A percentile compares a stretch with the other conserved stretches of the same genome.
phyloP scores from a whole-genome alignment of 78 protist genomes.

The Protostelium mycophagum region DNA sequence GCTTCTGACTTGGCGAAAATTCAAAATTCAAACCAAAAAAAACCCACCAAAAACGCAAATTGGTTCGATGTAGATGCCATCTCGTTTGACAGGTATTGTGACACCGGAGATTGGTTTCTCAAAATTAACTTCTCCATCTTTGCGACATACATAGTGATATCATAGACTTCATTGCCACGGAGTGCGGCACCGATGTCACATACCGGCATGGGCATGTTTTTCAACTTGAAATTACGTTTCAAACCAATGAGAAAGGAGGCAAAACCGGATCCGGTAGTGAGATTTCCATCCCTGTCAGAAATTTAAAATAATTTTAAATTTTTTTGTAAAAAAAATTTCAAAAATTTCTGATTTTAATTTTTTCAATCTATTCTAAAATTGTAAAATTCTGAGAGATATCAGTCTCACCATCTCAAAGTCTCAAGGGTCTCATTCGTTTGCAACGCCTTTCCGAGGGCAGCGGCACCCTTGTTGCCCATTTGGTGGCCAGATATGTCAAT shows the following conservation, averaged over 20 bases:
- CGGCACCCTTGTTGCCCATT: constrained; percentile 70
- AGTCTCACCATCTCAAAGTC: constrained; percentile 39
- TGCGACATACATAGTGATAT: background rate
- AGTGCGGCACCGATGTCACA: constrained; percentile 38
- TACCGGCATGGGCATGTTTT: constrained; percentile 48
- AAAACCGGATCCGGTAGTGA: constrained; percentile 31
- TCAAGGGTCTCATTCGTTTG: constrained; percentile 55
- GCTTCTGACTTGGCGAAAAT: too few relatives aligned
- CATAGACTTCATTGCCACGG: constrained; percentile 17
- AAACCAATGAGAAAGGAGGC: constrained; percentile 44
- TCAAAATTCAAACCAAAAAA: background rate
- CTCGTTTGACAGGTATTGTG: background rate
- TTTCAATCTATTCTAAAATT: background rate
- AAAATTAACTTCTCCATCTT: constrained; percentile 50
- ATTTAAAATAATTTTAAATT: too few relatives aligned
- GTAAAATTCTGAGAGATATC: background rate
- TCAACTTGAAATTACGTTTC: constrained; percentile 41
- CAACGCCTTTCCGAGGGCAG: constrained; percentile 63
- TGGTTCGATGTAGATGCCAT: background rate
- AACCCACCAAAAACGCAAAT: background rate
- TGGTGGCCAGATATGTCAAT: constrained; percentile 60
- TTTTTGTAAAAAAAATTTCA: too few relatives aligned
- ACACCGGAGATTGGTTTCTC: constrained; percentile 50
- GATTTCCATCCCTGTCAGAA: constrained; percentile 38
- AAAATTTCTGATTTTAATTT: too few relatives aligned